phyloP scores from a whole-genome alignment of 768 basidiomycete species.

The Suillus ampliporus region DNA sequence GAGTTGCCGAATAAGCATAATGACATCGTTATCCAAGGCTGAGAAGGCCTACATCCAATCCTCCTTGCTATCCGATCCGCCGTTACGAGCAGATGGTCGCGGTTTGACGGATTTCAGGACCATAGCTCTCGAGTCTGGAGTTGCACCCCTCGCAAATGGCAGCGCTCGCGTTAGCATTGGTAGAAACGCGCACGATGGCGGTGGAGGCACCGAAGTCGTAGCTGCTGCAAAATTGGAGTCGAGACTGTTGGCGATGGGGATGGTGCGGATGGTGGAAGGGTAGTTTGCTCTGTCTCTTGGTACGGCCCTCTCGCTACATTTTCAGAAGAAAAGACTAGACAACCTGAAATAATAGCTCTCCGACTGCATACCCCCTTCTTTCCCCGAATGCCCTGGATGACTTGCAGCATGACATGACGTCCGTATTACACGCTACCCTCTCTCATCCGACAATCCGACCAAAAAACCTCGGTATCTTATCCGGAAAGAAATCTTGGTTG shows the following conservation, averaged over 20 bases:
- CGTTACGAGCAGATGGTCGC: constrained; percentile 82
- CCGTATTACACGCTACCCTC: constrained; percentile 65
- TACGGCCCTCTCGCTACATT: constrained; percentile 45
- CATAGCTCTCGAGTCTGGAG: constrained; percentile 76
- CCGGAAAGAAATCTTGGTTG: constrained; percentile 74
- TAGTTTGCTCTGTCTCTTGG: constrained; percentile 80
- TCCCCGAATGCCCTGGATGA: constrained; percentile 72
- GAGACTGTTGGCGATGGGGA: constrained; percentile 54
- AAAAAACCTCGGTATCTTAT: constrained; percentile 63
- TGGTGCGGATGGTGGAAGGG: constrained; percentile 60
- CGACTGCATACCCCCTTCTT: constrained; percentile 78
- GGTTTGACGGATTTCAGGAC: constrained; percentile 66
- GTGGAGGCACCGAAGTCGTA: constrained; percentile 80
- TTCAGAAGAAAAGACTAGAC: constrained; percentile 7
- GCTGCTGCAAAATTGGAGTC: constrained; percentile 81
- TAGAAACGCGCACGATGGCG: constrained; percentile 55
- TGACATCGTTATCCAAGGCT: constrained; percentile 64
- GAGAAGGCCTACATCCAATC: constrained; percentile 79
- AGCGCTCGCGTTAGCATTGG: constrained; percentile 82
- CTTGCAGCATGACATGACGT: constrained; percentile 73
- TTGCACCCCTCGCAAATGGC: constrained; percentile 83
- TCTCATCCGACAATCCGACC: constrained; percentile 72
- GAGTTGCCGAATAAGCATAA: constrained; percentile 12
- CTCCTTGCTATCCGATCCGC: constrained; percentile 60
- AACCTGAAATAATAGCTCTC: constrained; percentile 62